These are phyloP conservation scores for Calamus simplicifolius DNA, from an alignment of 176 grass and related monocot genomes.

Conservation along the genomic window DNA sequence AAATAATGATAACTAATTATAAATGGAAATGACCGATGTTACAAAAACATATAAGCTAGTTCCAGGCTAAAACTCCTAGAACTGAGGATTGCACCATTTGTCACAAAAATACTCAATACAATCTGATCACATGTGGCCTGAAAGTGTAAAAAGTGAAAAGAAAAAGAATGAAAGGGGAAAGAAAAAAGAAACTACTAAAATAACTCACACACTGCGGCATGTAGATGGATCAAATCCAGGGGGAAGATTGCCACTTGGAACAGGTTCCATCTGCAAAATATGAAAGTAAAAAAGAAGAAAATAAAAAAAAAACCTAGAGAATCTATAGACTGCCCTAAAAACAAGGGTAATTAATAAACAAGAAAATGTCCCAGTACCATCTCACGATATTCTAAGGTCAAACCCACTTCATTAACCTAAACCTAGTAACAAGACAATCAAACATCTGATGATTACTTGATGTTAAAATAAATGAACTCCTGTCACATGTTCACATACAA, in stretches of 20 bases:
- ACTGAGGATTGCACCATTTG: no score
- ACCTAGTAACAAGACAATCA: no score
- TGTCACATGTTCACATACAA: no score
- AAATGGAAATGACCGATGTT: no score
- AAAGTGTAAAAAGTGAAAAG: conserved; percentile 16
- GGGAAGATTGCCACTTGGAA: conserved; percentile 92
- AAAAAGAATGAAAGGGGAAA: conserved; percentile 24
- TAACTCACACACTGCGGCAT: conserved; percentile 93
- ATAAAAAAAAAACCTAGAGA: conserved; percentile 22
- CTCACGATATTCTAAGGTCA: neutral
- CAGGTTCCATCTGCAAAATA: conserved; percentile 88
- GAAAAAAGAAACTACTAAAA: conserved; percentile 33
- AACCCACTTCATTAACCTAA: neutral
- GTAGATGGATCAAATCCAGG: conserved; percentile 87
- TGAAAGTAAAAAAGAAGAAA: conserved; percentile 42
- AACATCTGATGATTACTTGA: no score
- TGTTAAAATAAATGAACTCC: no score
- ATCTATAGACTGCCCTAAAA: neutral
- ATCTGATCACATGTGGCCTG: no score
- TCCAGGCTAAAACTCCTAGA: no score
- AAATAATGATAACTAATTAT: no score
- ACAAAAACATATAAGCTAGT: no score
- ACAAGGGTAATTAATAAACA: conserved; percentile 13
- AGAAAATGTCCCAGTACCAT: conserved; percentile 19
- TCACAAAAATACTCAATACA: no score